A percentile compares a stretch with the other conserved stretches of the same genome.
These are phyloP conservation scores for Echeveria elegans DNA, from an alignment of 164 flowering plant genomes.

Conservation along the genomic window DNA sequence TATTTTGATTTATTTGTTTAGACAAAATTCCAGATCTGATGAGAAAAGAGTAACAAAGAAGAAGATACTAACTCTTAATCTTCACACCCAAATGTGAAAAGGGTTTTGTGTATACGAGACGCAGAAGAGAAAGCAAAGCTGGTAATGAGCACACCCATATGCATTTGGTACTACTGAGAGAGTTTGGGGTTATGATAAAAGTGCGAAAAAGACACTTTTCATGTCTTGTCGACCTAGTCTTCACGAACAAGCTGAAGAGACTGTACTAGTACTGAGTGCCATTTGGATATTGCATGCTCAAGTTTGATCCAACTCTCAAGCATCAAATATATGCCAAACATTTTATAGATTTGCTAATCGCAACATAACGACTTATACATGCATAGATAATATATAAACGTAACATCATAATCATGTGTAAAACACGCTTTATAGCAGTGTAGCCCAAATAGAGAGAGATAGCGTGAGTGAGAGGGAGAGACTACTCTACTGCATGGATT, in stretches of 20 bases:
- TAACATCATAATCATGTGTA: conserved; percentile 1
- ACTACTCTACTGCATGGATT: background rate
- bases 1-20: too few relatives aligned
- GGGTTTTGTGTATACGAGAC: background rate
- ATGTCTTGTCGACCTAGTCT: background rate
- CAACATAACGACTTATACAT: background rate
- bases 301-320: background rate
- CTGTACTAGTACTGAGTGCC: background rate
- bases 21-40: too few relatives aligned
- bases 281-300: background rate
- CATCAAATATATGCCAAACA: background rate
- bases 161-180: background rate
- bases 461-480: background rate
- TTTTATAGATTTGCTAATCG: background rate
- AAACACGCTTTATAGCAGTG: background rate
- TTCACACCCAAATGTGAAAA: background rate
- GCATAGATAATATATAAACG: background rate
- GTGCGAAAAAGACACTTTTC: background rate
- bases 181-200: background rate
- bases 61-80: too few relatives aligned
- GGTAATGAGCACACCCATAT: background rate
- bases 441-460: too few relatives aligned
- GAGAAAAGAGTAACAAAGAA: too few relatives aligned
- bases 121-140: background rate
- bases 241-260: conserved; percentile 1